These are phyloP conservation scores for Cryptosporidium ubiquitum DNA, from an alignment of 169 alveolate genomes.

Conservation along the genomic window DNA sequence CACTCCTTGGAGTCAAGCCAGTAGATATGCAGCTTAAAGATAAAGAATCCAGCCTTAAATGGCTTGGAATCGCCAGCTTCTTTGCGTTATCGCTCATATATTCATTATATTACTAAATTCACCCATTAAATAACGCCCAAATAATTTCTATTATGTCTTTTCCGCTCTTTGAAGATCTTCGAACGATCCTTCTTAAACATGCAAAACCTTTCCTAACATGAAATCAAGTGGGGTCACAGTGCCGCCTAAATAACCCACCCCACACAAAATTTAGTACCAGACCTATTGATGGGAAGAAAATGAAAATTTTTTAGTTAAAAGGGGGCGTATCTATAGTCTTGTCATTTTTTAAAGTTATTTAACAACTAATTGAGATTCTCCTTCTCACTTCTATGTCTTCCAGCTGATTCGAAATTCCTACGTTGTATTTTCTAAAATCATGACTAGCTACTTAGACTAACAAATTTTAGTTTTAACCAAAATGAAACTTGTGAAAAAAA, in stretches of 20 bases:
- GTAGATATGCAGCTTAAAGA: constrained; percentile 63
- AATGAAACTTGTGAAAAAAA: not conserved
- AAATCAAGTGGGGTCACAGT: constrained; percentile 25
- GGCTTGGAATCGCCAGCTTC: constrained; percentile 64
- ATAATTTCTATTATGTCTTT: not conserved
- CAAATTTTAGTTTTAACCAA: not conserved
- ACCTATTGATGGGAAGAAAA: not conserved
- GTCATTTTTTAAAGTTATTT: not conserved
- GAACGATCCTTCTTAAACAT: constrained; percentile 24
- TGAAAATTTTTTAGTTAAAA: not conserved
- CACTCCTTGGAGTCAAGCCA: constrained; percentile 59
- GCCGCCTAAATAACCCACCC: constrained; percentile 18
- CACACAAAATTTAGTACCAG: constrained; percentile 8
- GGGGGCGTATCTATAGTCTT: not conserved
- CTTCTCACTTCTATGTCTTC: not conserved
- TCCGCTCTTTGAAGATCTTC: constrained; percentile 23
- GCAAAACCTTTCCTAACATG: constrained; percentile 10
- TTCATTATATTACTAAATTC: constrained; percentile 17
- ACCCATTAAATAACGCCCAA: not conserved
- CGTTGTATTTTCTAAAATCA: not conserved
- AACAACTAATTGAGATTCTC: not conserved
- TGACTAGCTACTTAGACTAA: too few relatives aligned
- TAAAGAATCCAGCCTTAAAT: constrained; percentile 72
- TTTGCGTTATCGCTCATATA: constrained; percentile 45
- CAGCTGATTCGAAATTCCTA: not conserved